These are phyloP conservation scores for Aphanomyces cochlioides DNA, from an alignment of 352 stramenopile species.

Conservation along the genomic window DNA sequence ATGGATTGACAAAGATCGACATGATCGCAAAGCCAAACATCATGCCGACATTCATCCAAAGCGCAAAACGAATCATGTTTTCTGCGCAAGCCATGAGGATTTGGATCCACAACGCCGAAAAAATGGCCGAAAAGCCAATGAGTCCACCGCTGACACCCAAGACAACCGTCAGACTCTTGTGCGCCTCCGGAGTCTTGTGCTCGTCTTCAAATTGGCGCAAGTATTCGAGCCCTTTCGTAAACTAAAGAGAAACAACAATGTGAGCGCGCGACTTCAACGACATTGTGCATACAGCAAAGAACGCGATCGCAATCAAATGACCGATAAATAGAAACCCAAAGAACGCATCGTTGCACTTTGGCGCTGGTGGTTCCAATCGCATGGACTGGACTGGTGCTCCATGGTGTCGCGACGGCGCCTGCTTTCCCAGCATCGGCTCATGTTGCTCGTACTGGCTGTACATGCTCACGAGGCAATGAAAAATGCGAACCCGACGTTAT, in stretches of 20 bases:
- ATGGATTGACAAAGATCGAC: conserved; percentile 59
- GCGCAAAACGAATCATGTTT: conserved; percentile 72
- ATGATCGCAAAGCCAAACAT: conserved; percentile 58
- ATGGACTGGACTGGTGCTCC: conserved; percentile 53
- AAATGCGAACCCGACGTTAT: background rate
- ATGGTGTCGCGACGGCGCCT: conserved; percentile 37
- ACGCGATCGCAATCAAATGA: conserved; percentile 52
- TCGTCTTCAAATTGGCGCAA: conserved; percentile 23
- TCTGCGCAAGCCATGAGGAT: conserved; percentile 68
- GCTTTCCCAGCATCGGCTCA: conserved; percentile 65
- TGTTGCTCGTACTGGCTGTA: conserved; percentile 58
- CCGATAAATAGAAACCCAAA: conserved; percentile 69
- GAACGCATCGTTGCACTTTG: conserved; percentile 67
- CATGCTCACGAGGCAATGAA: background rate
- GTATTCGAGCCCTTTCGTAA: conserved; percentile 49
- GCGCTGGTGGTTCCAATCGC: conserved; percentile 51
- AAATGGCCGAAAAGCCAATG: conserved; percentile 44
- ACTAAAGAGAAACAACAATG: conserved; percentile 7
- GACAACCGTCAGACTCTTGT: conserved; percentile 49
- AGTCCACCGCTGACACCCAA: conserved; percentile 53
- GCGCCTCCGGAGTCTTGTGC: conserved; percentile 19
- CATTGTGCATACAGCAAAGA: conserved; percentile 54
- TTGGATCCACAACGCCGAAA: conserved; percentile 76
- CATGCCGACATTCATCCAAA: conserved; percentile 79
- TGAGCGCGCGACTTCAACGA: background rate